These are phyloP conservation scores for Clavispora vitiphila DNA, from an alignment of 805 yeast genomes.

Conservation along the genomic window DNA sequence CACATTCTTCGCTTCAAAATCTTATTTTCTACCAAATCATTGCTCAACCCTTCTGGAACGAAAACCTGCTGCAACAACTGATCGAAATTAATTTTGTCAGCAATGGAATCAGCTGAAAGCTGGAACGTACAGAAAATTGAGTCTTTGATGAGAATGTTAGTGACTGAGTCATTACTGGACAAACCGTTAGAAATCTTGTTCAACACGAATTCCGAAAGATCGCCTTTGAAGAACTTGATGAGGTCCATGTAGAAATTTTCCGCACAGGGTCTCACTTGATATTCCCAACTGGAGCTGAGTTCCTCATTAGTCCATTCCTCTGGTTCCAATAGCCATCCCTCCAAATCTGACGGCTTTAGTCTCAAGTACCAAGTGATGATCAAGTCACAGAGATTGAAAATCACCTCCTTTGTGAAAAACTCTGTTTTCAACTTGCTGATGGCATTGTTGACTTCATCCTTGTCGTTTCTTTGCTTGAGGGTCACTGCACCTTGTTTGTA, in stretches of 20 bases:
- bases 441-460: constrained; percentile 57
- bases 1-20: constrained; percentile 75
- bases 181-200: constrained; percentile 50
- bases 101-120: constrained; percentile 62
- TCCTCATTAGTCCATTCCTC: constrained; percentile 93
- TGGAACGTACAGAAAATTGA: constrained; percentile 81
- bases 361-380: constrained; percentile 71
- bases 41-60: constrained; percentile 58
- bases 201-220: constrained; percentile 50
- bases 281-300: constrained; percentile 71
- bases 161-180: constrained; percentile 24
- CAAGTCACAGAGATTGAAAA: constrained; percentile 57
- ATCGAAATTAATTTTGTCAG: constrained; percentile 65
- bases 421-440: constrained; percentile 46
- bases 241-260: constrained; percentile 79
- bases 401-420: constrained; percentile 53
- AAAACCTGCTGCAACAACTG: constrained; percentile 52
- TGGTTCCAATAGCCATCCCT: constrained; percentile 79
- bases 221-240: constrained; percentile 55
- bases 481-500: constrained; percentile 65
- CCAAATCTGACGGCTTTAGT: constrained; percentile 70
- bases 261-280: constrained; percentile 79
- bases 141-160: constrained; percentile 65
- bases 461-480: constrained; percentile 59
- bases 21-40: constrained; percentile 44